Evolutionary conservation across 495 filamentous ascomycete species (phyloP), one percentile per base, ranked within the genome.

Genomic region (Peziza echinospora): DNA sequence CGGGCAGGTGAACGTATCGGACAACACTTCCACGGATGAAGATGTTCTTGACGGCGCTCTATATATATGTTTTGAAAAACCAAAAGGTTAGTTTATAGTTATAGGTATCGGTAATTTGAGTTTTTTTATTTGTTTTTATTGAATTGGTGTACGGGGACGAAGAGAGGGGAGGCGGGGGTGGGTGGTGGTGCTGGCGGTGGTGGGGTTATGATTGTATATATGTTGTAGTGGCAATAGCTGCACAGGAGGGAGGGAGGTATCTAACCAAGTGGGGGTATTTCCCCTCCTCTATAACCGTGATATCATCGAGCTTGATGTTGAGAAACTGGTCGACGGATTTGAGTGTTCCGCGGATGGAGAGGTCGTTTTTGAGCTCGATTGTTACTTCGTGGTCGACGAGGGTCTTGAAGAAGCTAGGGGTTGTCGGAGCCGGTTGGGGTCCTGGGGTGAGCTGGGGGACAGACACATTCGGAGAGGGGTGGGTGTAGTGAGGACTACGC

Each of bases 301-400:
- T 85, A 60, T 94, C 81, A 59, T 97, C 87, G 28, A 96, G 74
- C 67, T 96, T 96, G 68, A 97, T 96, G 67, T 97, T 97, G 52
- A 97, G 76, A 64, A 85, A 97, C 63, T 96, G 91, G 63, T 97
- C 89, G 52, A 97, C 89, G 52, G 79, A 86, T 68, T 94, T 96
- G 51, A 97, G 73, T 19, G 76, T 86, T 49, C 89, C 89, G 49
- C 80, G 79, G 62, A 97, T 92, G 55, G 82, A 80, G 52, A 97
- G 87, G 65, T 97, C 89, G 64, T 97, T 97, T 67, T 97, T 97
- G 63, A 97, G 82, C 66, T 96, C 89, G 63, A 97, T 84, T 30
- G 84, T 96, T 46, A 76, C 73, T 67, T 87, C 78, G 61, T 93
- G 83, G 71, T 94, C 89, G 60, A 93, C 89, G 55, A 96, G 82